Conservation (phyloP, 192 early-diverging fungal species). For the Backusella tarrabulga region DNA sequence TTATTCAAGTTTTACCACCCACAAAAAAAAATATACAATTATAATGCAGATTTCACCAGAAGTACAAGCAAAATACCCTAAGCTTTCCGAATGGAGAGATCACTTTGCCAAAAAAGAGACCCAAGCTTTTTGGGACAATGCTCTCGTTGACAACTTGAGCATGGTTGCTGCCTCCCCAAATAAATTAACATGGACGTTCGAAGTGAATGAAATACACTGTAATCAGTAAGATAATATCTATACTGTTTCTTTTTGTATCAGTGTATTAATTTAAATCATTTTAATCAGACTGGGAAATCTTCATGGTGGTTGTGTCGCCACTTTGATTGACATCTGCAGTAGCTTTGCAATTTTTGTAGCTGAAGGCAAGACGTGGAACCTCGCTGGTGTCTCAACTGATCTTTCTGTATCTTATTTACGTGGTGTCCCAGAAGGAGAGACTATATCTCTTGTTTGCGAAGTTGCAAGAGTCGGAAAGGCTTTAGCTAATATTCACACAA, state of each 20-base stretch:
- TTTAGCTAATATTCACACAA: constrained; percentile 28
- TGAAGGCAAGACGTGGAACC: constrained; percentile 19
- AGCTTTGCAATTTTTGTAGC: constrained; percentile 17
- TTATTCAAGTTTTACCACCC: not conserved
- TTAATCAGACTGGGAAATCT: constrained; percentile 21
- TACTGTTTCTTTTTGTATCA: not conserved
- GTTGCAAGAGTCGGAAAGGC: constrained; percentile 18
- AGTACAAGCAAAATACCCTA: constrained; percentile 17
- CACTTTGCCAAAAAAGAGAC: not conserved
- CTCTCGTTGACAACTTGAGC: not conserved
- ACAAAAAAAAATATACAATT: not conserved
- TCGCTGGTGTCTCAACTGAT: constrained; percentile 32
- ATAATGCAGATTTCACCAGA: constrained; percentile 16
- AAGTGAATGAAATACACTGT: constrained; percentile 25
- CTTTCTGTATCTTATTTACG: constrained; percentile 18
- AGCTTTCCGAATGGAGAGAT: not conserved
- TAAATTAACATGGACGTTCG: constrained; percentile 19
- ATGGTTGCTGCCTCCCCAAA: constrained; percentile 20
- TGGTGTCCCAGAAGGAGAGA: constrained; percentile 15
- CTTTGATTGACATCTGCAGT: constrained; percentile 35
- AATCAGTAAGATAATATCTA: constrained; percentile 12
- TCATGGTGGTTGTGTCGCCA: constrained; percentile 37
- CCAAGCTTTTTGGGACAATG: not conserved
- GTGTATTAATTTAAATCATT: not conserved
- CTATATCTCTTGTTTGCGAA: constrained; percentile 17